These are phyloP conservation scores for Mycogone perniciosa DNA, from an alignment of 2,329 filamentous ascomycete species.

Conservation along the genomic window DNA sequence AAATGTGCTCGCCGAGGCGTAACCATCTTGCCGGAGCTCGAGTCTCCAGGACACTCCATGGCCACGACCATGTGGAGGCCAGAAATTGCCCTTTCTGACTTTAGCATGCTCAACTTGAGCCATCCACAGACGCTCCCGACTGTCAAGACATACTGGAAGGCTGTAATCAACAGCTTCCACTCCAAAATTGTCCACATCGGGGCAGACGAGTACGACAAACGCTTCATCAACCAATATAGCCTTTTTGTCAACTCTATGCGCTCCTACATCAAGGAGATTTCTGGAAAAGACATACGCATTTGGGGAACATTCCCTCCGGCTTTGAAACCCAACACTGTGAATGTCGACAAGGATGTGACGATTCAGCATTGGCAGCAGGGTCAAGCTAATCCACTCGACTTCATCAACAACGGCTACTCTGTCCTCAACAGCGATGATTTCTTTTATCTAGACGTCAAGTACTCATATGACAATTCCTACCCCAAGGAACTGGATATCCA, in stretches of 20 bases:
- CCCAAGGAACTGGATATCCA: constrained; percentile 15
- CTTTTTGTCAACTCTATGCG: constrained; percentile 40
- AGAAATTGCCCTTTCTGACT: constrained; percentile 39
- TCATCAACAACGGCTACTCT: constrained; percentile 17
- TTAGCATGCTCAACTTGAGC: constrained; percentile 35
- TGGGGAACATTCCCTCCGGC: constrained; percentile 40
- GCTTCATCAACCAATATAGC: constrained; percentile 42
- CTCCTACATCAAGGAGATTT: constrained; percentile 38
- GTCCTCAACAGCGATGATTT: constrained; percentile 19
- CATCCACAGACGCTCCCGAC: constrained; percentile 47
- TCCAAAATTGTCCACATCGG: constrained; percentile 50
- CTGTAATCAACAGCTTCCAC: constrained; percentile 50
- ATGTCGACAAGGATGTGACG: constrained; percentile 16
- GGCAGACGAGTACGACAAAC: constrained; percentile 46
- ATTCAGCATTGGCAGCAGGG: constrained; percentile 18
- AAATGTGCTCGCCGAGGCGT: constrained; percentile 46
- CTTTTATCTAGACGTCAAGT: constrained; percentile 18
- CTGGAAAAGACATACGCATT: constrained; percentile 42
- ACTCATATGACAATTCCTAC: constrained; percentile 19
- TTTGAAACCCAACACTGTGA: constrained; percentile 3
- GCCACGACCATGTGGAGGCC: constrained; percentile 51
- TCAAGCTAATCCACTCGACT: constrained; percentile 17
- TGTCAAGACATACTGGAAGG: constrained; percentile 44
- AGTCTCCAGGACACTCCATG: constrained; percentile 47
- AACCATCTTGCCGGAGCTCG: constrained; percentile 49